These are phyloP conservation scores for Rubia balearica DNA, from an alignment of 305 asterid genomes.

Conservation along the genomic window DNA sequence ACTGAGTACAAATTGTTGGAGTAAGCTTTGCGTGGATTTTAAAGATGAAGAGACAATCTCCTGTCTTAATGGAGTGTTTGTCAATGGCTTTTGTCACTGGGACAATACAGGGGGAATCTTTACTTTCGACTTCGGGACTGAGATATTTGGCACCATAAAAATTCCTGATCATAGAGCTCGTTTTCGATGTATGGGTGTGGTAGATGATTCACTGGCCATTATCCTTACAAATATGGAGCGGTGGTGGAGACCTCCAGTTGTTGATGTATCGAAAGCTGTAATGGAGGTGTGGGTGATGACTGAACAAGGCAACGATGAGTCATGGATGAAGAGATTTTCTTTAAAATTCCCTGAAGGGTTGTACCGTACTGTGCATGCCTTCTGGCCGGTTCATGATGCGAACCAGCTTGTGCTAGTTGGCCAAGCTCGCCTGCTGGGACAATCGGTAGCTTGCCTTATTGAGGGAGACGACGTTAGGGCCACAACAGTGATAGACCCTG, in stretches of 20 bases:
- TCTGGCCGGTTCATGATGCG: not conserved
- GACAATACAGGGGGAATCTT: not conserved
- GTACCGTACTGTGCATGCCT: too few species aligned
- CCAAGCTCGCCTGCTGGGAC: too few species aligned
- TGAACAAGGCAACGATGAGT: not conserved
- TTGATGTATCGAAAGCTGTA: too few species aligned
- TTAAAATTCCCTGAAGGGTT: too few species aligned
- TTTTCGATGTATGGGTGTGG: not conserved
- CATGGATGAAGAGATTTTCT: not conserved
- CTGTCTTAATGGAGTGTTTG: not conserved
- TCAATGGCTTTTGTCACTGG: not conserved
- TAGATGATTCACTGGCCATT: not conserved
- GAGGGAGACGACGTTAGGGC: not conserved
- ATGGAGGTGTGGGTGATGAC: not conserved
- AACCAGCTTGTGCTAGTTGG: not conserved
- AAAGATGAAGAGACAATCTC: not conserved
- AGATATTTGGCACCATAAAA: not conserved
- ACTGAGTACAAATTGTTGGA: not conserved
- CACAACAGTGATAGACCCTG: too few species aligned
- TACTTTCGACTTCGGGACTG: not conserved
- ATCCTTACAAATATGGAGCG: too few species aligned
- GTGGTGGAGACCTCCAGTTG: too few species aligned
- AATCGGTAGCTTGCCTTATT: not conserved
- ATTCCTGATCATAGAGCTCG: not conserved
- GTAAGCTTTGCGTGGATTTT: not conserved